Base-by-base conservation (phyloP, 768 basidiomycete genomes). In the Chalciporus sphaerocephalus region DNA sequence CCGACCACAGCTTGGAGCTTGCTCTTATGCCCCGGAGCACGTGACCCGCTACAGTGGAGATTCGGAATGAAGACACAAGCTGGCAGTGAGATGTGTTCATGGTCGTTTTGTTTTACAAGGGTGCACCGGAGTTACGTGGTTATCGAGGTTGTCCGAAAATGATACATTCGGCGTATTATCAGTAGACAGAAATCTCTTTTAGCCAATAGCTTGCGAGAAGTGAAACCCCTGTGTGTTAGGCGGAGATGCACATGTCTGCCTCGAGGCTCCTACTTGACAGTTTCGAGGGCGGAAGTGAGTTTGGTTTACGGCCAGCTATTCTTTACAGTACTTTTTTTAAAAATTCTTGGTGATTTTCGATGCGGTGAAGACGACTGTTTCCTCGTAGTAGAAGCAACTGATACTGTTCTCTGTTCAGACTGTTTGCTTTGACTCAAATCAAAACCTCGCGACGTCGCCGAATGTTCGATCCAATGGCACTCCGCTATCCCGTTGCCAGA, bases 181-280 rank as follows among this genome's bases (percentile, higher is more conserved):
- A n/a, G 18, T 20, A 28, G 22, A 42, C 34, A 36, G 17, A 43
- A 47, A 36, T 12, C 10, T 3, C 11, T 13, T 12, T 24, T 22
- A 38, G 13, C 38, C 42, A 51, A 41, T 42, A 13, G 18, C 40
- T 16, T 13, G 6, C 21, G 33, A 10, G 38, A 12, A 18, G 27
- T 40, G 22, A 24, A 16, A 12, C 4, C 28, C 17, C 15, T 23
- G 6, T 34, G 38, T 21, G 40, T 27, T 27, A 16, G 30, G 44
- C 28, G 25, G 18, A 23, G 6, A 9, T 16, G 40, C 56, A 60
- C 58, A 55, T 50, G 61, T 47, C 28, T 38, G 16, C 58, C 63
- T 50, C 28, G 47, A 54, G 53, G 62, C 36, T 27, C 3, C 8
- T n/a, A 13, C 13, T 23, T 32, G n/a, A 20, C 6, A n/a, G 15